Evolutionary conservation across 805 yeast species (phyloP), one percentile per base, ranked within the genome.

Genomic region (Kodamaea fukazawae): DNA sequence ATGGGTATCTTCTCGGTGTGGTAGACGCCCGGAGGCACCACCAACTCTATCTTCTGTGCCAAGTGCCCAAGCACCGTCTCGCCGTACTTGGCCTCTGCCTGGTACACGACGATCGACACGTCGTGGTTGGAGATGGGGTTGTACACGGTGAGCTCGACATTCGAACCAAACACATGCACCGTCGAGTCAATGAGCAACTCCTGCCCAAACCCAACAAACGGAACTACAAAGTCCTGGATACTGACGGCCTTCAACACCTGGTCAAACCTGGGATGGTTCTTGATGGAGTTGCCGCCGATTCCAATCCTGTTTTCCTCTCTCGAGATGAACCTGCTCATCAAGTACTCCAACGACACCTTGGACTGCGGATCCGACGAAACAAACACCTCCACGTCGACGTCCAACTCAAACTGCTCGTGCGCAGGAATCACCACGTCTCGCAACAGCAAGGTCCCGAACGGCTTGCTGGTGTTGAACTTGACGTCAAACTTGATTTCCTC

Each of bases 91-190:
- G 83, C 84, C 37, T 63, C 65, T 1, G 76, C 82, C 28, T 65
- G 65, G 13, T 62, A 43, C 13, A 80, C 57, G 7, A 58, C 59
- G 10, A 76, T 56, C n/a, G 57, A 49, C 1, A 75, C 56, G 11
- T 66, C 72, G n/a, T 65, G 54, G 48, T 80, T 78, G 4, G 46
- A 40, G 1, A 80, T 48, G 1, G 86, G 86, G 47, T 80, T 80
- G 55, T 53, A 76, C 0, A 79, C 61, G 0, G 72, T 70, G 41
- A 80, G 51, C 47, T 78, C 82, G 4, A 78, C 65, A 33, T 78
- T 79, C 1, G 81, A 73, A 0, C 73, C 60, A 58, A 79, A 59
- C 3, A 80, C 46, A 54, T 80, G 83, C 59, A 80, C 71, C 0
- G 75, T 75, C 4, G 77, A 67, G 11, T 67, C 71, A 1, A 73